A percentile compares a stretch with the other conserved stretches of the same genome.
phyloP scores from a whole-genome alignment of 179 eudicot genomes.

The Spinacia oleracea region DNA sequence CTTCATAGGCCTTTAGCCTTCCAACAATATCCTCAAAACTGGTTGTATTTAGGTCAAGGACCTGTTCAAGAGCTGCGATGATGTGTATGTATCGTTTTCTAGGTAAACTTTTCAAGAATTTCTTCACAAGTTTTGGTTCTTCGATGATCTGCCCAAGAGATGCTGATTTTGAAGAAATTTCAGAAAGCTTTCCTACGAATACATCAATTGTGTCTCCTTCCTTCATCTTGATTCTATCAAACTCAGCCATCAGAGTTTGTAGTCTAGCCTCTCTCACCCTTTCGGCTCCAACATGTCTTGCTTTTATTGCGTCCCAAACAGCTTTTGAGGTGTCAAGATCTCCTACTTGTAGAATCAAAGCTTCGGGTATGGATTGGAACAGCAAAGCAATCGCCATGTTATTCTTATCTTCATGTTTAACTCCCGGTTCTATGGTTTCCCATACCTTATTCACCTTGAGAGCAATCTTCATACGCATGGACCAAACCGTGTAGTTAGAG shows the following conservation, averaged over 20 bases:
- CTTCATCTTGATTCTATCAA: neutral
- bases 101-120: neutral
- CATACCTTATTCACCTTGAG: neutral
- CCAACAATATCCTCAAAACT: neutral
- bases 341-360: neutral
- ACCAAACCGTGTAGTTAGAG: neutral
- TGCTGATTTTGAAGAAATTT: neutral
- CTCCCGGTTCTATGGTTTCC: neutral
- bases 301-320: neutral
- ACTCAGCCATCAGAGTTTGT: neutral
- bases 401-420: neutral
- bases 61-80: too few species aligned
- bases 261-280: too few species aligned
- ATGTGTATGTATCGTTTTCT: neutral
- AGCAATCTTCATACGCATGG: neutral
- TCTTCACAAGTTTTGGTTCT: neutral
- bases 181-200: neutral
- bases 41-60: too few species aligned
- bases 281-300: too few species aligned
- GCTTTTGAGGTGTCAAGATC: neutral
- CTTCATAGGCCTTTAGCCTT: slow-evolving; percentile 1
- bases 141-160: neutral
- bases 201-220: neutral
- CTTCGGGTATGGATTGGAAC: neutral
- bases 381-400: neutral